Evolutionary conservation across 495 filamentous ascomycete species (phyloP).

Genomic region (Paragyromitra xinjiangensis): DNA sequence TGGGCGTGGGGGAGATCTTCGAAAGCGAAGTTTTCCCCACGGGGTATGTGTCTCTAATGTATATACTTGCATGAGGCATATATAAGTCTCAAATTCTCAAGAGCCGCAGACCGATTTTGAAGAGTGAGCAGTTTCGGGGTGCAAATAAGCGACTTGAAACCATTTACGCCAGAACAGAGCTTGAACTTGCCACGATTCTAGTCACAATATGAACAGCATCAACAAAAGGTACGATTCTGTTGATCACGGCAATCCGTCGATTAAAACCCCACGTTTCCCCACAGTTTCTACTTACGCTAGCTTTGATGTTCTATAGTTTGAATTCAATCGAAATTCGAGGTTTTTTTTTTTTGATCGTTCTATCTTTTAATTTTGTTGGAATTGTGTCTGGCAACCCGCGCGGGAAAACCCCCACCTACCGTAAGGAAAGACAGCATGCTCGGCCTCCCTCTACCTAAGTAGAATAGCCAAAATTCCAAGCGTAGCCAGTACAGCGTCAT

Average conservation of each 20-base stretch:
- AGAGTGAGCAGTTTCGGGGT: slow-evolving; percentile 11
- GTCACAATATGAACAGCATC: slow-evolving; percentile 15
- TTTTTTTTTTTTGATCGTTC: slow-evolving; percentile 16
- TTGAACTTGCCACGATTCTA: slow-evolving; percentile 12
- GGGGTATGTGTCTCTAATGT: slow-evolving; percentile 40
- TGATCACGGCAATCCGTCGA: slow-evolving; percentile 34
- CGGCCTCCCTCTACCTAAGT: slow-evolving; percentile 21
- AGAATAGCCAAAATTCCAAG: slow-evolving; percentile 28
- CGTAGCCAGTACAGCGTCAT: slow-evolving; percentile 13
- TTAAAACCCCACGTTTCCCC: slow-evolving; percentile 47
- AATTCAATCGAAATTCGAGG: slow-evolving; percentile 25
- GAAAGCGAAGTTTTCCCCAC: slow-evolving; percentile 29
- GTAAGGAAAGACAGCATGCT: slow-evolving; percentile 25
- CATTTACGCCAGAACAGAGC: not conserved
- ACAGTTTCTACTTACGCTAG: slow-evolving; percentile 25
- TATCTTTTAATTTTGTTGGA: slow-evolving; percentile 2
- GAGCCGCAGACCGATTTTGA: slow-evolving; percentile 34
- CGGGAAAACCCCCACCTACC: slow-evolving; percentile 24
- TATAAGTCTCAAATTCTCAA: slow-evolving; percentile 37
- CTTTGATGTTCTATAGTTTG: slow-evolving; percentile 5
- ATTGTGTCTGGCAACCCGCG: slow-evolving; percentile 4
- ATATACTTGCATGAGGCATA: slow-evolving; percentile 42
- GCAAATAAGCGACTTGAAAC: slow-evolving; percentile 39
- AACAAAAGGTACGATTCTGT: slow-evolving; percentile 18
- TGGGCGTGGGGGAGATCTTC: slow-evolving; percentile 40